These are phyloP conservation scores for Crucibulum cyathiforme DNA, from an alignment of 1,284 basidiomycete species.

Conservation along the genomic window DNA sequence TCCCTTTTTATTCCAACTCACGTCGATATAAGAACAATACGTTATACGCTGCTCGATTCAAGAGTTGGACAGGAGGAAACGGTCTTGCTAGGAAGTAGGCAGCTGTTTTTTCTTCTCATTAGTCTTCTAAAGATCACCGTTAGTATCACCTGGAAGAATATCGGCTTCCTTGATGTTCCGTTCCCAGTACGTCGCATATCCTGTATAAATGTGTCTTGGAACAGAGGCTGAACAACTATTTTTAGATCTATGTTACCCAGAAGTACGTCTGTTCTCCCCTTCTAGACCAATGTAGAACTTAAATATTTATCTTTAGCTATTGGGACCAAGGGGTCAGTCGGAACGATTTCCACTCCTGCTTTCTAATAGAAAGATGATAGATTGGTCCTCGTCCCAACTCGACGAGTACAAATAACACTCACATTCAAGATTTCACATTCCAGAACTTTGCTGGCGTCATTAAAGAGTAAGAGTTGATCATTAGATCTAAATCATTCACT, in stretches of 20 bases:
- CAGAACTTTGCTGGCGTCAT: conserved; percentile 59
- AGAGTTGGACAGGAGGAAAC: conserved; percentile 71
- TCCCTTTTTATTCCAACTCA: not conserved
- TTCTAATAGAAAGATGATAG: conserved; percentile 18
- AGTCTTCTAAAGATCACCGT: not conserved
- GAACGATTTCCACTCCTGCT: not conserved
- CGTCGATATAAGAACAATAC: conserved; percentile 47
- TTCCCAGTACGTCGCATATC: conserved; percentile 52
- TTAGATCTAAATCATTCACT: not conserved
- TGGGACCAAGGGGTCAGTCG: conserved; percentile 60
- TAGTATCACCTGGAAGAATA: conserved; percentile 67
- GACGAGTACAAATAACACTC: conserved; percentile 56
- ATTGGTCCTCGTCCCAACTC: conserved; percentile 52
- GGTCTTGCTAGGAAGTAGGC: conserved; percentile 61
- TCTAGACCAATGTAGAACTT: not conserved
- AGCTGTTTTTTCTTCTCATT: not conserved
- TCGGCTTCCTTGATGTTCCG: conserved; percentile 55
- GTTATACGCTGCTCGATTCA: conserved; percentile 68
- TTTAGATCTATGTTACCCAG: conserved; percentile 66
- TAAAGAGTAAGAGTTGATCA: conserved; percentile 49
- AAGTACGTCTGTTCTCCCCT: conserved; percentile 47
- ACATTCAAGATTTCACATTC: conserved; percentile 61
- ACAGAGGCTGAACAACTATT: too few relatives aligned
- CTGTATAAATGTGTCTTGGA: not conserved
- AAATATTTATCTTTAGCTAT: conserved; percentile 45